phyloP scores from a whole-genome alignment of 805 yeast species.

The Candida sanyiensis region DNA sequence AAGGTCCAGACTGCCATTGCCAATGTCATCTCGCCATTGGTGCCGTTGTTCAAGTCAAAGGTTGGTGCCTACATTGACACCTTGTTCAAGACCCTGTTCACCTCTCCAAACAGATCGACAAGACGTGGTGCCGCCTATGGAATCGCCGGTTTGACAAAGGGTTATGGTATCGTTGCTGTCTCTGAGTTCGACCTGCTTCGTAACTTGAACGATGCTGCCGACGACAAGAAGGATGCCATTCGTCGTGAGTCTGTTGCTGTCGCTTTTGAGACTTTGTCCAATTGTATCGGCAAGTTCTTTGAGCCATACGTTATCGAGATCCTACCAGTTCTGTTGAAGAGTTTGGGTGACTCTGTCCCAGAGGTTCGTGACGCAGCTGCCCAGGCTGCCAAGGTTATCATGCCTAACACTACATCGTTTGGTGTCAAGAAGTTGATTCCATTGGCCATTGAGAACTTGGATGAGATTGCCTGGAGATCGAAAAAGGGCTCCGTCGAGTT shows the following conservation, averaged over 20 bases:
- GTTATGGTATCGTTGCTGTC: slow-evolving; percentile 76
- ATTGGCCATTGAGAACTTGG: slow-evolving; percentile 76
- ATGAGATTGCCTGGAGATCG: slow-evolving; percentile 91
- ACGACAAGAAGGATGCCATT: slow-evolving; percentile 69
- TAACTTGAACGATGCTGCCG: slow-evolving; percentile 73
- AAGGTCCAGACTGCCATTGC: slow-evolving; percentile 86
- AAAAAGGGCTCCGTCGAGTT: slow-evolving; percentile 96
- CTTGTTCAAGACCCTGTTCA: slow-evolving; percentile 56
- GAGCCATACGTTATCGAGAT: slow-evolving; percentile 94
- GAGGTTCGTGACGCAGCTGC: slow-evolving; percentile 90
- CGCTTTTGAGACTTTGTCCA: slow-evolving; percentile 80
- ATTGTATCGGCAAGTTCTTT: slow-evolving; percentile 65
- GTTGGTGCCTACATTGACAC: slow-evolving; percentile 50
- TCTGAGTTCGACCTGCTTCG: slow-evolving; percentile 74
- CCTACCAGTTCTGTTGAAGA: slow-evolving; percentile 71
- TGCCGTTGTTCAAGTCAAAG: slow-evolving; percentile 45
- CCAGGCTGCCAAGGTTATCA: slow-evolving; percentile 77
- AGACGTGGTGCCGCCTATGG: slow-evolving; percentile 97
- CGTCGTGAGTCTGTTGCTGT: slow-evolving; percentile 85
- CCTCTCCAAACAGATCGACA: slow-evolving; percentile 37
- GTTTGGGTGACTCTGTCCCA: slow-evolving; percentile 76
- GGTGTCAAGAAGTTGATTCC: slow-evolving; percentile 93
- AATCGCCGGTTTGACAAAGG: slow-evolving; percentile 87
- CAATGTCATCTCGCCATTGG: slow-evolving; percentile 80
- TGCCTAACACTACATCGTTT: slow-evolving; percentile 86